These are phyloP conservation scores for Platanthera guangdongensis DNA, from an alignment of 106 monocot genomes.

Conservation along the genomic window DNA sequence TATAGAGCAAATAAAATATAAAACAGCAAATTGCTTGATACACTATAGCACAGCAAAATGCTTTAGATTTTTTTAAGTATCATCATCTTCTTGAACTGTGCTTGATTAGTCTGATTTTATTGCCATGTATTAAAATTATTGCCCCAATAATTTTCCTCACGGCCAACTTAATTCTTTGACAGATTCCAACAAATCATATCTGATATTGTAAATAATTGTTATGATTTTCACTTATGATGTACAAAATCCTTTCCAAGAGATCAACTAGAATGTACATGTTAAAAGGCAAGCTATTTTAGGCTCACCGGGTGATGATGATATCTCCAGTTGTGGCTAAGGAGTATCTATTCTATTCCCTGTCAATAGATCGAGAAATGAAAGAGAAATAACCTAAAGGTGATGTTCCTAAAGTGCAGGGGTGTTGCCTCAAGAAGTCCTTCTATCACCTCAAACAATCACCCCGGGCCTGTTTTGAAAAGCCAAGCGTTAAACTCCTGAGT, in stretches of 20 bases:
- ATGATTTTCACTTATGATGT: neutral
- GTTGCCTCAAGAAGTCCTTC: no score
- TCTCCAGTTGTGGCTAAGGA: no score
- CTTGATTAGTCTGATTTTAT: neutral
- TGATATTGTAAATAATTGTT: neutral
- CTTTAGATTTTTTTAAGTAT: neutral
- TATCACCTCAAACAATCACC: no score
- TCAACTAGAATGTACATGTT: no score
- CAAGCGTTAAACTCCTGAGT: no score
- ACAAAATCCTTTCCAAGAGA: neutral
- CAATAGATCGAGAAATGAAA: no score
- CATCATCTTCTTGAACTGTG: neutral
- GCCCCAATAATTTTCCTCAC: neutral
- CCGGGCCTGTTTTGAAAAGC: no score
- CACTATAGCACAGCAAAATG: neutral
- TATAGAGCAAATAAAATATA: neutral
- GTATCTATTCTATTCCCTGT: no score
- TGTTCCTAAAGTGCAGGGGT: no score
- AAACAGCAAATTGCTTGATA: neutral
- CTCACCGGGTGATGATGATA: no score
- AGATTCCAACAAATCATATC: neutral
- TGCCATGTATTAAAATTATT: neutral
- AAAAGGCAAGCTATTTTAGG: no score
- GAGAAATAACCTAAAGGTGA: no score
- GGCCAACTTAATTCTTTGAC: neutral